A percentile compares a stretch with the other conserved stretches of the same genome.
phyloP scores from a whole-genome alignment of 139 green algal genomes.

The Chlorella sp. region DNA sequence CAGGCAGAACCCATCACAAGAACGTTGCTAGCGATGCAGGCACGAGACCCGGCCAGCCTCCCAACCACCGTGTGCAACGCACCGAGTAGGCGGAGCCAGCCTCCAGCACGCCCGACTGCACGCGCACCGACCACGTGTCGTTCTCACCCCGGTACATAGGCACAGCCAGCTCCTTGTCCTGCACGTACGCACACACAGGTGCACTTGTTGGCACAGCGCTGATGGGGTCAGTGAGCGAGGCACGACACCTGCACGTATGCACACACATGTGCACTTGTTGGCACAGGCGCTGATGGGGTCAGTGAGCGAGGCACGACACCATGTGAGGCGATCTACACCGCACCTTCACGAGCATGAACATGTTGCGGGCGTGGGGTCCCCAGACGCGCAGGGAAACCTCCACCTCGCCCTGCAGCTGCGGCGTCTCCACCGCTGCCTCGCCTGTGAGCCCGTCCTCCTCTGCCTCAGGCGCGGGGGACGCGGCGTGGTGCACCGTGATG shows the following conservation, averaged over 20 bases:
- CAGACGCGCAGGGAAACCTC: slow-evolving; percentile 32
- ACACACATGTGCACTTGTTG: neutral
- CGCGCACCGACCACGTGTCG: slow-evolving; percentile 13
- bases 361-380: slow-evolving; percentile 24
- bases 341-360: slow-evolving; percentile 17
- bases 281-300: neutral
- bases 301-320: neutral
- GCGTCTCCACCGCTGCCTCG: too few relatives aligned
- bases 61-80: slow-evolving; percentile 11
- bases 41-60: neutral
- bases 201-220: neutral
- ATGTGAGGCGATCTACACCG: neutral
- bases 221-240: neutral
- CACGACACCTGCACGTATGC: neutral
- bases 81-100: slow-evolving; percentile 13
- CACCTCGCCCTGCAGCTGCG: slow-evolving; percentile 1
- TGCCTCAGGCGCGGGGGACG: too few relatives aligned
- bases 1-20: neutral
- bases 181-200: neutral
- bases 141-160: slow-evolving; percentile 5
- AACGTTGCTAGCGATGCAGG: neutral
- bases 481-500: neutral
- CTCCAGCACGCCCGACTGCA: slow-evolving; percentile 7
- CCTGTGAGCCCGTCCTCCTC: too few relatives aligned
- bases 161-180: slow-evolving; percentile 13